These are phyloP conservation scores for Colletotrichum sp. DNA, from an alignment of 2,329 filamentous ascomycete species.

Conservation along the genomic window DNA sequence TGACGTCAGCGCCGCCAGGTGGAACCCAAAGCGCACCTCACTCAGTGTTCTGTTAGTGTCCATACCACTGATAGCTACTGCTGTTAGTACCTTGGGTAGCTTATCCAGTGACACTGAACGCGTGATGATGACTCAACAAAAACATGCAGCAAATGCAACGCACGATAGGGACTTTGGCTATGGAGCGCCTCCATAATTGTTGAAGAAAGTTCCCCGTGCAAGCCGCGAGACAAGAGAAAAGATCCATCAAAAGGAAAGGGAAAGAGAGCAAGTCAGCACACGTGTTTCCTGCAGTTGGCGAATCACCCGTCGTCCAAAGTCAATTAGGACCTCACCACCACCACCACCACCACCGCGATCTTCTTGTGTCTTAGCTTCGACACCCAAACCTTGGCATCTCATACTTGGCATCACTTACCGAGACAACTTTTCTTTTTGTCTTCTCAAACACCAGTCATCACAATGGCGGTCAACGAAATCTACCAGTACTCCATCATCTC, in stretches of 20 bases:
- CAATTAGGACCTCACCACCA: background rate
- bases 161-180: background rate
- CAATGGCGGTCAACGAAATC: slow-evolving; percentile 35
- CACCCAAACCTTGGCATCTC: background rate
- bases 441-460: slow-evolving; percentile 3
- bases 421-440: background rate
- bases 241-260: background rate
- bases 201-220: background rate
- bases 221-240: background rate
- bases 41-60: background rate
- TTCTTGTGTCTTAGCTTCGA: background rate
- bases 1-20: slow-evolving; percentile 11
- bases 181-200: background rate
- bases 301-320: background rate
- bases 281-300: background rate
- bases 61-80: background rate
- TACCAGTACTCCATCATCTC: slow-evolving; percentile 40
- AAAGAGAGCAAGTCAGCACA: background rate
- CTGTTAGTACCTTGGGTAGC: background rate
- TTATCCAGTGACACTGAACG: background rate
- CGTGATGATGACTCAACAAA: slow-evolving; percentile 4
- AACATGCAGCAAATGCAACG: background rate
- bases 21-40: background rate
- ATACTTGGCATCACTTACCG: background rate
- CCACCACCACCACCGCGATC: background rate